Conservation (phyloP, 1,139 yeast species). For the Hyphopichia fennica region DNA sequence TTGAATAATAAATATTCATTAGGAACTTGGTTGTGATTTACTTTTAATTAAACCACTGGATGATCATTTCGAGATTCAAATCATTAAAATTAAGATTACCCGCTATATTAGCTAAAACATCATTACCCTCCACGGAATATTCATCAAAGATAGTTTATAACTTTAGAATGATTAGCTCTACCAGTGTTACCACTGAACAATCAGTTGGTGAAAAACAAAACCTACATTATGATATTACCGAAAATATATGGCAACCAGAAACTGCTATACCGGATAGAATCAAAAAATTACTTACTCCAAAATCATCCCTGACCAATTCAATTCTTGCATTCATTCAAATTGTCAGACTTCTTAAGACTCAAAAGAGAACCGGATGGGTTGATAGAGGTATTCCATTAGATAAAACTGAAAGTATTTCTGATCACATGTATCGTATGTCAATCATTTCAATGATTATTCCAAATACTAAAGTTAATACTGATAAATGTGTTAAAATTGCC, state of each 20-base stretch:
- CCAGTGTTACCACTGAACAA: background rate
- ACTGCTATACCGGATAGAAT: conserved; percentile 56
- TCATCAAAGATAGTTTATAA: too few relatives aligned
- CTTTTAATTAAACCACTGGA: too few relatives aligned
- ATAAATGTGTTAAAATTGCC: conserved; percentile 81
- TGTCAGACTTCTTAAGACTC: conserved; percentile 71
- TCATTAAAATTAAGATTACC: background rate
- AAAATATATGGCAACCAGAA: conserved; percentile 57
- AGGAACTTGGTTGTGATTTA: too few relatives aligned
- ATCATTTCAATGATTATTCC: conserved; percentile 76
- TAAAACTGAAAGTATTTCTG: conserved; percentile 74
- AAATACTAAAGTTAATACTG: conserved; percentile 28
- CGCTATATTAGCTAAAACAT: background rate
- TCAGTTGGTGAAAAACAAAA: background rate
- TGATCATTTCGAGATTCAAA: too few relatives aligned
- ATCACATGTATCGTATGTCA: conserved; percentile 97
- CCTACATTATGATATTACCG: conserved; percentile 8
- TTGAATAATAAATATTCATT: too few relatives aligned
- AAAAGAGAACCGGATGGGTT: conserved; percentile 93
- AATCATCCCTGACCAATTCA: conserved; percentile 38
- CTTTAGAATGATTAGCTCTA: background rate
- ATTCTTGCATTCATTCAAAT: conserved; percentile 75
- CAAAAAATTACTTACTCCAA: conserved; percentile 37
- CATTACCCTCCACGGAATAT: background rate
- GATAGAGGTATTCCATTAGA: conserved; percentile 60